Conservation (phyloP, 2,329 filamentous ascomycete species). For the Neonectria magnoliae region DNA sequence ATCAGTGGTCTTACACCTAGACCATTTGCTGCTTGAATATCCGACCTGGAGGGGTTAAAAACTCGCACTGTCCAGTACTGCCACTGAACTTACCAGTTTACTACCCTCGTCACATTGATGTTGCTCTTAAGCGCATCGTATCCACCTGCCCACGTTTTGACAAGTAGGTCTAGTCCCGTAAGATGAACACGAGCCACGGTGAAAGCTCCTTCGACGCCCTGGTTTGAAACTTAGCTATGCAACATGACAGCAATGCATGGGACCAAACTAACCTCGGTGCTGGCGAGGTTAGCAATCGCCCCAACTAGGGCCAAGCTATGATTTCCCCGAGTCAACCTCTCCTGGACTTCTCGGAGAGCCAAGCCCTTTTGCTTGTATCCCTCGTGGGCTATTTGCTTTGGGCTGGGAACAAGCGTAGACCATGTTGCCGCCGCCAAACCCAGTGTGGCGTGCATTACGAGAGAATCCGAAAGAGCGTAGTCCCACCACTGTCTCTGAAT, state of each 20-base stretch:
- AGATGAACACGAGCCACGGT: conserved; percentile 23
- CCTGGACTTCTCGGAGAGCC: conserved; percentile 20
- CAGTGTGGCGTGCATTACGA: conserved; percentile 31
- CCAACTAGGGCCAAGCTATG: conserved; percentile 20
- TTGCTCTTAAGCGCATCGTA: conserved; percentile 23
- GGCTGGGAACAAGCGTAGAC: conserved; percentile 14
- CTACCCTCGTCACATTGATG: conserved; percentile 24
- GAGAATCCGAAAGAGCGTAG: conserved; percentile 25
- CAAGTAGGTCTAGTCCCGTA: conserved; percentile 18
- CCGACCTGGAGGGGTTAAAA: conserved; percentile 22
- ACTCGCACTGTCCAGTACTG: not conserved
- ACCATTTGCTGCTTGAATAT: conserved; percentile 27
- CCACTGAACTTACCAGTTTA: conserved; percentile 18
- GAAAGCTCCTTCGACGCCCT: conserved; percentile 27
- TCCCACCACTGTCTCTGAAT: conserved; percentile 32
- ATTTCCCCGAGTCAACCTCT: conserved; percentile 10
- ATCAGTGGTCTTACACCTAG: conserved; percentile 23
- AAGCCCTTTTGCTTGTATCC: conserved; percentile 24
- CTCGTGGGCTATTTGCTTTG: conserved; percentile 8
- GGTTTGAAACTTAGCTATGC: not conserved
- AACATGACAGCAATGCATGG: not conserved
- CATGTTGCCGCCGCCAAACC: conserved; percentile 24
- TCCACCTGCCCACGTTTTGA: conserved; percentile 14
- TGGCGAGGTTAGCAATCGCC: conserved; percentile 29
- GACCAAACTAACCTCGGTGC: conserved; percentile 18